phyloP scores from a whole-genome alignment of 2,329 filamentous ascomycete genomes.

The Aspergillus costaricaensis region DNA sequence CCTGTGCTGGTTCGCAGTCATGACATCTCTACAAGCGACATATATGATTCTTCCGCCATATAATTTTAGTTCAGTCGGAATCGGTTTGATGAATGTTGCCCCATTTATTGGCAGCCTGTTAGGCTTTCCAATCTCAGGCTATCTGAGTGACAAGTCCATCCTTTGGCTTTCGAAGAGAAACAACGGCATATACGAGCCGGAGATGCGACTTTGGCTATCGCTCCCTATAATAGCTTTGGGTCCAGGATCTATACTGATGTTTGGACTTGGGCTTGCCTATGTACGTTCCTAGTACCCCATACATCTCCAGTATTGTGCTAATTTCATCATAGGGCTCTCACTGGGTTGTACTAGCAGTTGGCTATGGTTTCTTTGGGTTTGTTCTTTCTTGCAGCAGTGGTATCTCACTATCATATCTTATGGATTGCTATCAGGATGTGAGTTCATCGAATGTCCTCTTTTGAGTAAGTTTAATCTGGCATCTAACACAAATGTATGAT shows the following conservation, averaged over 20 bases:
- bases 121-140: background rate
- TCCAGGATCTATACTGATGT: slow-evolving; percentile 23
- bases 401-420: slow-evolving; percentile 1
- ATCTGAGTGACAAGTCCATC: slow-evolving; percentile 40
- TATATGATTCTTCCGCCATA: slow-evolving; percentile 44
- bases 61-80: slow-evolving; percentile 39
- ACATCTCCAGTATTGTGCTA: background rate
- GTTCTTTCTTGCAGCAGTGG: slow-evolving; percentile 3
- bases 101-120: slow-evolving; percentile 40
- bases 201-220: slow-evolving; percentile 45
- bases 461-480: background rate
- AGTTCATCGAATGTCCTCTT: background rate
- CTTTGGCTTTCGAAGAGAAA: slow-evolving; percentile 40
- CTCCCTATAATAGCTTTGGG: slow-evolving; percentile 7
- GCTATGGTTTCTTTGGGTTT: slow-evolving; percentile 32
- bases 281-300: background rate
- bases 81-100: slow-evolving; percentile 45
- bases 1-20: slow-evolving; percentile 42
- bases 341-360: slow-evolving; percentile 42
- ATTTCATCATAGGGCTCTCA: slow-evolving; percentile 42
- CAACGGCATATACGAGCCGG: slow-evolving; percentile 47
- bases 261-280: slow-evolving; percentile 12
- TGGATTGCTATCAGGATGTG: slow-evolving; percentile 33
- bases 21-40: slow-evolving; percentile 38
- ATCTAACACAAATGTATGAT: background rate